Evolutionary conservation across 108 stramenopile genomes (phyloP), one percentile per base, ranked within the genome.

Genomic region (Tribonema minus): DNA sequence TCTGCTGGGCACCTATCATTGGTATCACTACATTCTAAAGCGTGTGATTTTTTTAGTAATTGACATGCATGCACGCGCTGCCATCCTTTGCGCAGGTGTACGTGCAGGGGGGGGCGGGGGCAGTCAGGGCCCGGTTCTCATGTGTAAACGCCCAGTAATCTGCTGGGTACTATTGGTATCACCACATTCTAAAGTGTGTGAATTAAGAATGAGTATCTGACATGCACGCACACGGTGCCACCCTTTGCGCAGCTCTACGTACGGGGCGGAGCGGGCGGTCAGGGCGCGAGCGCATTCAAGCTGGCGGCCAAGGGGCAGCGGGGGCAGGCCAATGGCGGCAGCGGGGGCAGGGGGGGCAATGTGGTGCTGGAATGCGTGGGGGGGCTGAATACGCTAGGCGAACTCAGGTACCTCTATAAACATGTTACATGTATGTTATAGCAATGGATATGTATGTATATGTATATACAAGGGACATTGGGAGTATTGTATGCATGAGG

Each of bases 311-410:
- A 65, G 36, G 41, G 64, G 66, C 75, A 76, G 54, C 38, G 64
- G 32, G 75, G 75, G 27, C 54, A 31, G 37, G 41, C 76, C 6
- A 66, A 77, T 67, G 76, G 76, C 5, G n/a, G n/a, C n/a, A n/a
- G n/a, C n/a, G n/a, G n/a, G n/a, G n/a, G n/a, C n/a, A n/a, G n/a
- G n/a, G n/a, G 76, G 76, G 32, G 41, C 46, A 54, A 54, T 20
- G 46, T 54, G 9, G 46, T 54, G 46, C 46, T 54, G 20, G 46
- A 54, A 20, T 54, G 46, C 20, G 46, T 20, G 20, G 46, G 46
- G 15, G 46, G 46, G 9, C 20, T 54, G 20, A 54, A 54, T 20
- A 54, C 46, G 46, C 46, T 54, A 54, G 46, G 46, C 9, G 46
- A 54, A 54, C 20, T 54, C 9, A 54, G n/a, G n/a, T n/a, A n/a